These are phyloP conservation scores for Coriaria nepalensis DNA, from an alignment of 306 rosid species.

Conservation along the genomic window DNA sequence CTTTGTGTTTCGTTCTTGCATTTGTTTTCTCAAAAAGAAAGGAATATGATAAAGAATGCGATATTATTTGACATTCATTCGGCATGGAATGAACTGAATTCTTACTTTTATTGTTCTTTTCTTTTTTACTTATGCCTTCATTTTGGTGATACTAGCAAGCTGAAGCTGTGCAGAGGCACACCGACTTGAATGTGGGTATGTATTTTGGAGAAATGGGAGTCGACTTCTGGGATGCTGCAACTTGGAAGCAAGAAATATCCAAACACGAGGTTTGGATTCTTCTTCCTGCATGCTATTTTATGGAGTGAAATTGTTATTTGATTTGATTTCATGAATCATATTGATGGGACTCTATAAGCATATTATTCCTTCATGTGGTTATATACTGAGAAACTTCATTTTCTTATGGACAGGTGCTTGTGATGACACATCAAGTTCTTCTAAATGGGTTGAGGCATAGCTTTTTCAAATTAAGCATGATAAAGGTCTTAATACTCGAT, in stretches of 20 bases:
- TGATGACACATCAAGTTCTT: constrained; percentile 76
- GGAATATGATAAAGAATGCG: no score
- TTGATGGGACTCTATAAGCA: no score
- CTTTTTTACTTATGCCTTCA: not conserved
- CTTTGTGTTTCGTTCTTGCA: not conserved
- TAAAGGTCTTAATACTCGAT: constrained; percentile 66
- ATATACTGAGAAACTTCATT: not conserved
- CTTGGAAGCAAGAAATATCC: constrained; percentile 40
- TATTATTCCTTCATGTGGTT: no score
- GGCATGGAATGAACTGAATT: not conserved
- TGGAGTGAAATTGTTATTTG: no score
- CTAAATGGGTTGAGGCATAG: constrained; percentile 52
- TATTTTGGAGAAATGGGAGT: constrained; percentile 74
- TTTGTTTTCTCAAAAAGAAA: no score
- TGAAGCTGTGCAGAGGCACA: constrained; percentile 39
- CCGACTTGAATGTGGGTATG: constrained; percentile 57
- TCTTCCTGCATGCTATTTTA: not conserved
- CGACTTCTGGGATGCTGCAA: constrained; percentile 46
- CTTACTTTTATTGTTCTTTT: not conserved
- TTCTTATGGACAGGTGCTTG: constrained; percentile 43
- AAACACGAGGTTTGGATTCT: constrained; percentile 39
- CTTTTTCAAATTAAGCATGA: constrained; percentile 54
- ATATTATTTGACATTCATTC: no score
- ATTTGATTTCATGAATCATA: no score
- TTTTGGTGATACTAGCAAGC: constrained; percentile 52